Evolutionary conservation across 441 rosid genomes (phyloP).

Genomic region (Pelargonium fulgidum): DNA sequence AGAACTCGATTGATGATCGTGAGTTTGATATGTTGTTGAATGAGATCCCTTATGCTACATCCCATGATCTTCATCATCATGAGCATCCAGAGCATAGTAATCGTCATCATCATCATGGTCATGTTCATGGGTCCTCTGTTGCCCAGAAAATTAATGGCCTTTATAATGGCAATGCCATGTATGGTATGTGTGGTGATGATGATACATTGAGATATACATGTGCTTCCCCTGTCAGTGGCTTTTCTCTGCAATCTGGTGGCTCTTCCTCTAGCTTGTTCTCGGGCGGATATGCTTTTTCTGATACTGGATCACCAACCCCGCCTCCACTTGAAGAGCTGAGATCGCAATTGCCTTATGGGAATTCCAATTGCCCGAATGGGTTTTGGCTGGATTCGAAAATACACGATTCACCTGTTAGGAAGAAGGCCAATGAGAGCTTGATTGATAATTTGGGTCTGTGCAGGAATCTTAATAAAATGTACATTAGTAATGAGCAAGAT

Average conservation of each 20-base stretch:
- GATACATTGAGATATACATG: slow-evolving; percentile 19
- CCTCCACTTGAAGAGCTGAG: slow-evolving; percentile 28
- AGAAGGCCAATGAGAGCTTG: slow-evolving; percentile 15
- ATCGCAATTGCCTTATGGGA: slow-evolving; percentile 12
- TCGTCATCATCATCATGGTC: slow-evolving; percentile 11
- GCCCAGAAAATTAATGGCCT: slow-evolving; percentile 11
- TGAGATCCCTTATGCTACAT: slow-evolving; percentile 30
- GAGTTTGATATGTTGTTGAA: slow-evolving; percentile 27
- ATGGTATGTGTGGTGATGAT: slow-evolving; percentile 24
- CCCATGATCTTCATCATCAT: slow-evolving; percentile 18
- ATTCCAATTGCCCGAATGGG: slow-evolving; percentile 18
- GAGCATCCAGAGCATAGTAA: slow-evolving; percentile 13
- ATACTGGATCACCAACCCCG: slow-evolving; percentile 36
- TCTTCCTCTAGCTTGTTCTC: slow-evolving; percentile 37
- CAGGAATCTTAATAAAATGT: slow-evolving; percentile 24
- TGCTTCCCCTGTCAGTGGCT: slow-evolving; percentile 28
- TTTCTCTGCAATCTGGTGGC: slow-evolving; percentile 29
- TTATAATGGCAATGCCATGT: slow-evolving; percentile 14
- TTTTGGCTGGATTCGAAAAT: slow-evolving; percentile 12
- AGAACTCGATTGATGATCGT: slow-evolving; percentile 21
- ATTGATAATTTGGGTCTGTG: slow-evolving; percentile 28
- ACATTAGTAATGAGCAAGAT: slow-evolving; percentile 22
- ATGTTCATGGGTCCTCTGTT: slow-evolving; percentile 2
- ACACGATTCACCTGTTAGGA: slow-evolving; percentile 14
- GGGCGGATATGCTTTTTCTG: slow-evolving; percentile 30